Conservation (phyloP, 345 rosid species). For the Brassica juncea region DNA sequence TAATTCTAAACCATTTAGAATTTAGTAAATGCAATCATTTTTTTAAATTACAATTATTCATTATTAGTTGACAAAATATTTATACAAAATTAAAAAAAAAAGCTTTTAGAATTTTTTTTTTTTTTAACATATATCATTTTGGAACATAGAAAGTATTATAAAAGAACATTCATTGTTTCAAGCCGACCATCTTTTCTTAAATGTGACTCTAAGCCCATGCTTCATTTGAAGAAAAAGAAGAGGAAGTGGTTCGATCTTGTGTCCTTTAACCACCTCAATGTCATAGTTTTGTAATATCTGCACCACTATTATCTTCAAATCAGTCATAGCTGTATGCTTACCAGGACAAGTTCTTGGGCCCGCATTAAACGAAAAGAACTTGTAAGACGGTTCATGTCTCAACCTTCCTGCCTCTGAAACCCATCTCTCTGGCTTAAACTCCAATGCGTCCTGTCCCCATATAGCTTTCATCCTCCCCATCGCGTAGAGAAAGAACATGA, state of each 20-base stretch:
- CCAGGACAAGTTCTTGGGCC: conserved; percentile 5
- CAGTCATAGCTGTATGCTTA: not conserved
- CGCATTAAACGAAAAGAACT: not conserved
- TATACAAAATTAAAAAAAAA: no score
- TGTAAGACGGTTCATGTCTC: not conserved
- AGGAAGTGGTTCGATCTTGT: not conserved
- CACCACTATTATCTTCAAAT: not conserved
- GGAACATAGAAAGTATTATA: no score
- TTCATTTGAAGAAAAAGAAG: not conserved
- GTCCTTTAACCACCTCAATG: not conserved
- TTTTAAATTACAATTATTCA: no score
- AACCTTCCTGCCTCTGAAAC: not conserved
- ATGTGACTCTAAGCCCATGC: not conserved
- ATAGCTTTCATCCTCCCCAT: conserved; percentile 39
- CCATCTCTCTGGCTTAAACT: conserved; percentile 41
- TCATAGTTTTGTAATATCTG: not conserved
- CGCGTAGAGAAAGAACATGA: conserved; percentile 18
- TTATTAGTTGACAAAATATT: no score
- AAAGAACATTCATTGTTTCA: not conserved
- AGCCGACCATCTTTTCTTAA: not conserved
- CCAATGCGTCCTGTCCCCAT: conserved; percentile 31
- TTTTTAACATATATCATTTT: no score
- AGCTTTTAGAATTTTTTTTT: no score
- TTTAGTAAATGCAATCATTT: no score
- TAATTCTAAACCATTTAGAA: no score